These are phyloP conservation scores for Colletotrichum gigasporum DNA, from an alignment of 2,329 filamentous ascomycete species.

Conservation along the genomic window DNA sequence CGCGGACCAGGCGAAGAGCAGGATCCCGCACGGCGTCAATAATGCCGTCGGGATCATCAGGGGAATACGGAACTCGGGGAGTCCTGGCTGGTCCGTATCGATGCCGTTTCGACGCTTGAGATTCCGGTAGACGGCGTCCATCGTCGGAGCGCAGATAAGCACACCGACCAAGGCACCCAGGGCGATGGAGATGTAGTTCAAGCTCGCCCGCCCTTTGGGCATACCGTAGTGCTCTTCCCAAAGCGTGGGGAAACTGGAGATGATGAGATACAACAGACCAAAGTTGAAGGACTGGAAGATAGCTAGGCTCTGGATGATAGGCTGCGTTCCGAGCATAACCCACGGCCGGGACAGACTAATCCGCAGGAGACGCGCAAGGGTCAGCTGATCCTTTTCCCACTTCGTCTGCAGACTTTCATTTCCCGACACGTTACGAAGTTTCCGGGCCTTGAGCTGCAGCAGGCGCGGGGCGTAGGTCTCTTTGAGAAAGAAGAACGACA, in stretches of 20 bases:
- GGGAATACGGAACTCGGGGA: constrained; percentile 65
- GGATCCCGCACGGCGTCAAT: constrained; percentile 46
- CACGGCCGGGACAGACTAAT: constrained; percentile 62
- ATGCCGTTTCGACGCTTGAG: constrained; percentile 36
- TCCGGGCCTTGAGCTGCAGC: constrained; percentile 43
- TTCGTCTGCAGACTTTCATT: constrained; percentile 43
- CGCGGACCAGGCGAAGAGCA: constrained; percentile 56
- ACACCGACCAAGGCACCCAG: constrained; percentile 69
- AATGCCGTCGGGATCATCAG: constrained; percentile 55
- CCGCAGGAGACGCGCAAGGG: constrained; percentile 37
- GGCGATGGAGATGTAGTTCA: constrained; percentile 72
- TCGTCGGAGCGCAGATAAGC: constrained; percentile 54
- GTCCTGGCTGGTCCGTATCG: constrained; percentile 35
- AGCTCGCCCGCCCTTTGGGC: constrained; percentile 64
- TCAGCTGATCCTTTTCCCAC: constrained; percentile 46
- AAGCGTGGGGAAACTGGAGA: constrained; percentile 68
- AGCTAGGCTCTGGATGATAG: constrained; percentile 66
- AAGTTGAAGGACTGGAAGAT: constrained; percentile 67
- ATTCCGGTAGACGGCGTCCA: constrained; percentile 50
- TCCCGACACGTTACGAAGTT: constrained; percentile 43
- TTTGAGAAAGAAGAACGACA: constrained; percentile 43
- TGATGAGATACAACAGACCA: constrained; percentile 70
- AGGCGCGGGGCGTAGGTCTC: constrained; percentile 51
- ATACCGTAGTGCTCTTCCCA: constrained; percentile 66
- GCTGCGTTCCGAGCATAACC: constrained; percentile 64